Evolutionary conservation across 108 stramenopile species (phyloP).

Genomic region (Cyclotella sp.): DNA sequence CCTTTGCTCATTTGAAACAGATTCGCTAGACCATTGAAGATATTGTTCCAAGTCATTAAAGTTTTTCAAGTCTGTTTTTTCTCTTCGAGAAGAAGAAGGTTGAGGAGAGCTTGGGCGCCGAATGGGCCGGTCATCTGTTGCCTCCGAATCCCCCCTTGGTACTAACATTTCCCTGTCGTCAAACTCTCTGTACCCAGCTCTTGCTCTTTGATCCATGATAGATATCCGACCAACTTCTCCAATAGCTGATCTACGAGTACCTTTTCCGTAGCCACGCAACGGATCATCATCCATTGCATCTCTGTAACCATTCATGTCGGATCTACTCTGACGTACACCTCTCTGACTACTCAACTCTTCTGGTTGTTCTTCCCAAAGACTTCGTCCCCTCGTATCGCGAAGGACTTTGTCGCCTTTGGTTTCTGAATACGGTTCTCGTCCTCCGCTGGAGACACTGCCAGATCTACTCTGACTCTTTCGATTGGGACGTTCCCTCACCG

Average conservation of each 20-base stretch:
- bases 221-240: background rate
- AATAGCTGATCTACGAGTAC: background rate
- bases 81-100: background rate
- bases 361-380: background rate
- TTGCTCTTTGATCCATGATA: background rate
- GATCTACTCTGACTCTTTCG: background rate
- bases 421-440: background rate
- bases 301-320: too few species aligned
- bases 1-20: background rate
- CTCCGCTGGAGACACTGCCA: background rate
- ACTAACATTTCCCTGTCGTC: background rate
- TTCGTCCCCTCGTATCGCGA: background rate
- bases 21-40: background rate
- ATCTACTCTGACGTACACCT: background rate
- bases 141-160: background rate
- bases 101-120: background rate
- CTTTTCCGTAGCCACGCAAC: too few species aligned
- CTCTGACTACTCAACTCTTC: background rate
- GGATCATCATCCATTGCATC: too few species aligned
- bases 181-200: background rate
- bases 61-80: background rate
- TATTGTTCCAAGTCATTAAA: slow-evolving; percentile 20
- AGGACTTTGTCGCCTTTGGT: background rate
- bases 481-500: background rate
- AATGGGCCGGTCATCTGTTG: background rate